Evolutionary conservation across 352 stramenopile genomes (phyloP), one percentile per base, ranked within the genome.

Genomic region (Phytophthora litchii): DNA sequence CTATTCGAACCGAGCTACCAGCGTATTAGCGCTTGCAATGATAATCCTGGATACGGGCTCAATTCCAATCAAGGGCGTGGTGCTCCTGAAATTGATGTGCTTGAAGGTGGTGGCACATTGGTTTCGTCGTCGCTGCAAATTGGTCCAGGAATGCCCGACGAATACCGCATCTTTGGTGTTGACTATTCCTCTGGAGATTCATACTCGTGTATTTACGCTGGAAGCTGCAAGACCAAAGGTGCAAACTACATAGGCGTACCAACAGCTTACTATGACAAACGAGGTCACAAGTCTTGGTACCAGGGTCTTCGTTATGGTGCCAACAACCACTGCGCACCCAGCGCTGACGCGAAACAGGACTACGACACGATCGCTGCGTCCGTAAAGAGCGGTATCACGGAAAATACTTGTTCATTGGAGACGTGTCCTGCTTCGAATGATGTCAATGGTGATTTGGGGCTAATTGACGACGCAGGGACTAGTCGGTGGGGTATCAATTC

Each of bases 1-100:
- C n/a, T 73, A 13, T 74, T 79, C n/a, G 45, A 60, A 3, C 57
- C 62, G 1, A 64, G 54, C 16, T 78, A 83, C 41, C 74, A 87
- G 36, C 63, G 70, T 11, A 84, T 85, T 37, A 83, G 68, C 17
- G 95, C 84, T 8, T 98, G 95, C 60, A 88, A 97, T 54, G 37
- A 63, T 11, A 79, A 86, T 42, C 92, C 95, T 44, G 94, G 97
- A 47, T 97, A 81, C 62, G 92, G 89, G 5, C 56, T 98, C 52
- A 83, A 97, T 68, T 65, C 83, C 3, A 78, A 83, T 25, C 60
- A 80, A 35, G 93, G 93, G 1, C 74, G 93, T 17, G 94, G 94
- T 13, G 86, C 92, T 37, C 94, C 94, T 3, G 94, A 98, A 61
- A 98, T 98, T 66, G 93, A 98, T 67, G 76, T 98, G 20, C 70